These are phyloP conservation scores for Wickerhamiella vanderwaltii DNA, from an alignment of 805 yeast species.

Conservation along the genomic window DNA sequence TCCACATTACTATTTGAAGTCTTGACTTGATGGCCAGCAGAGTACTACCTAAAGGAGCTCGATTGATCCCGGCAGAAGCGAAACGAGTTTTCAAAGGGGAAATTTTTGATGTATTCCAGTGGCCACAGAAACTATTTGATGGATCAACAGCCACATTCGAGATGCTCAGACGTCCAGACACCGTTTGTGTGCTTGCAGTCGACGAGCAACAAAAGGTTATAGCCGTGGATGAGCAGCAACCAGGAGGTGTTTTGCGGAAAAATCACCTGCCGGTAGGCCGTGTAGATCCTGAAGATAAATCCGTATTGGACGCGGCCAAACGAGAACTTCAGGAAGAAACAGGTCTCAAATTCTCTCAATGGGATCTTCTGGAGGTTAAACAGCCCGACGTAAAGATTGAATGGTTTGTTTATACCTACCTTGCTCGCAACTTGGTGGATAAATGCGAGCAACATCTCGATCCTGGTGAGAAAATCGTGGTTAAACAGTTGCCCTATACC, in stretches of 20 bases:
- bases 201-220: conserved; percentile 2
- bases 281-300: conserved; percentile 7
- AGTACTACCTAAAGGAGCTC: conserved; percentile 6
- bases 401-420: conserved; percentile 9
- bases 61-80: conserved; percentile 7
- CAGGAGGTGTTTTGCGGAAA: conserved; percentile 5
- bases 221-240: conserved; percentile 8
- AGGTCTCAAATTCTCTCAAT: conserved; percentile 2
- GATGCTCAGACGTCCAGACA: conserved; percentile 11
- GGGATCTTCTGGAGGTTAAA: conserved; percentile 9
- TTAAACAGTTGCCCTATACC: conserved; percentile 3
- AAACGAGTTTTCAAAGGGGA: conserved; percentile 7
- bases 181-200: conserved; percentile 7
- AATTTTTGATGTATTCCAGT: conserved; percentile 9
- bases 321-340: conserved; percentile 11
- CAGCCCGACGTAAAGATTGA: conserved; percentile 11
- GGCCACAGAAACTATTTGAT: conserved; percentile 11
- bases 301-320: conserved; percentile 8
- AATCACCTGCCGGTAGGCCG: conserved; percentile 10
- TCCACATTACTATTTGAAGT: too few relatives aligned
- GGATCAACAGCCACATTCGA: conserved; percentile 9
- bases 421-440: conserved; percentile 1
- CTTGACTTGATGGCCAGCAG: conserved; percentile 1
- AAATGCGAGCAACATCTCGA: conserved; percentile 5
- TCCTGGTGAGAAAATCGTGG: conserved; percentile 8